Evolutionary conservation across 805 yeast species (phyloP).

Genomic region (Nakazawaea anatomiae): DNA sequence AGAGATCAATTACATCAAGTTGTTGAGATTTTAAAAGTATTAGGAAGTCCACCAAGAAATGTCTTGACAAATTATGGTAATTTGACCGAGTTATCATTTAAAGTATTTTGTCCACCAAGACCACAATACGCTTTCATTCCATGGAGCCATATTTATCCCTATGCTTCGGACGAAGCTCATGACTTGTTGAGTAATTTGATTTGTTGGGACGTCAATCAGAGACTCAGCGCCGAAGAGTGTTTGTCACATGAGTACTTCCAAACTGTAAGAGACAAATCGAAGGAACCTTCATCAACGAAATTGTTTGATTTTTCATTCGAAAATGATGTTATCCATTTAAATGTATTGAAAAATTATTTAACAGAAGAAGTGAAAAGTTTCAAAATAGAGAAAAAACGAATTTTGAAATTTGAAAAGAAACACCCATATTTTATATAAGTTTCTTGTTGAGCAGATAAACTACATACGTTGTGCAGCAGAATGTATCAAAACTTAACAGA

Average conservation of each 20-base stretch:
- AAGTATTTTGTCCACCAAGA: conserved; percentile 36
- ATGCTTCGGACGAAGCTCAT: conserved; percentile 45
- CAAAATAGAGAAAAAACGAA: conserved; percentile 19
- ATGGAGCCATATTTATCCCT: conserved; percentile 59
- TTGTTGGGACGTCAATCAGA: conserved; percentile 54
- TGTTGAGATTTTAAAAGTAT: conserved; percentile 55
- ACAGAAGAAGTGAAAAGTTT: conserved; percentile 49
- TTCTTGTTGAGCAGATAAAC: no score
- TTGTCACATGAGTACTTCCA: conserved; percentile 51
- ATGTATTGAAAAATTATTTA: conserved; percentile 41
- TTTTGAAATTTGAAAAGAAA: no score
- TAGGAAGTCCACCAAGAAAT: conserved; percentile 64
- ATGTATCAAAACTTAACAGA: no score
- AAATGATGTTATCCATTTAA: conserved; percentile 27
- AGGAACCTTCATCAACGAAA: conserved; percentile 47
- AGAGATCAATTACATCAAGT: conserved; percentile 67
- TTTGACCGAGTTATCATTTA: conserved; percentile 37
- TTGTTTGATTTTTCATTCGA: conserved; percentile 71
- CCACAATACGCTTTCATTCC: conserved; percentile 33
- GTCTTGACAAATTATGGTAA: conserved; percentile 34
- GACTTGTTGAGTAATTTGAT: conserved; percentile 50
- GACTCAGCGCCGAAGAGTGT: conserved; percentile 53
- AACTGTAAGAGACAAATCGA: conserved; percentile 44
- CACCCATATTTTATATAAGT: no score
- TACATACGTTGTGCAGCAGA: no score